Evolutionary conservation across 805 yeast species (phyloP).

Genomic region (Starmerella gropengiesseri): DNA sequence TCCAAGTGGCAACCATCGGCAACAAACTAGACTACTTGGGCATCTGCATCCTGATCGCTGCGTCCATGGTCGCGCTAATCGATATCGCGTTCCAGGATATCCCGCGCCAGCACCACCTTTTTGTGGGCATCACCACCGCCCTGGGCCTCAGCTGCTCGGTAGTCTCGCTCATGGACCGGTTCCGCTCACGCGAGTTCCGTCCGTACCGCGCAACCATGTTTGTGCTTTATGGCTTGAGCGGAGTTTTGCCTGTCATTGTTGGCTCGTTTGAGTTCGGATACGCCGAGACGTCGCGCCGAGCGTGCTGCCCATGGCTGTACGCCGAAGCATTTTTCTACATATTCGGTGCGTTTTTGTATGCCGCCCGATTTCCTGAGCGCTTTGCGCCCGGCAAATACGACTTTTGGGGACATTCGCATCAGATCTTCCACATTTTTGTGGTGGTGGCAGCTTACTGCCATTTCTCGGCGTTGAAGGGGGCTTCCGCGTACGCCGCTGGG

Average conservation of each 20-base stretch:
- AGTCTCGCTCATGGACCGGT: slow-evolving; percentile 53
- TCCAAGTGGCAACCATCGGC: slow-evolving; percentile 42
- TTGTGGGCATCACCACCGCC: slow-evolving; percentile 37
- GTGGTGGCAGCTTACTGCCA: slow-evolving; percentile 69
- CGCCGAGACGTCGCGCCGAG: slow-evolving; percentile 38
- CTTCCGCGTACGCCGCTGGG: slow-evolving; percentile 4
- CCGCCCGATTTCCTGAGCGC: slow-evolving; percentile 67
- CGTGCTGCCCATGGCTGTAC: slow-evolving; percentile 51
- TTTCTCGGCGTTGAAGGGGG: slow-evolving; percentile 30
- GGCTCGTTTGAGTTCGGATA: slow-evolving; percentile 44
- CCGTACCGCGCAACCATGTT: slow-evolving; percentile 70
- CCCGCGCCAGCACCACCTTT: slow-evolving; percentile 25
- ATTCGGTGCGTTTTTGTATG: slow-evolving; percentile 69
- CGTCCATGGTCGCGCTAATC: slow-evolving; percentile 46
- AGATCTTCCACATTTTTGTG: slow-evolving; percentile 67
- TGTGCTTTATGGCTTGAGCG: slow-evolving; percentile 68
- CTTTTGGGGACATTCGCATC: slow-evolving; percentile 71
- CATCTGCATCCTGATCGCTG: slow-evolving; percentile 54
- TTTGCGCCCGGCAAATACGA: slow-evolving; percentile 54
- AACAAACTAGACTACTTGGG: slow-evolving; percentile 70
- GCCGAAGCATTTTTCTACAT: slow-evolving; percentile 68
- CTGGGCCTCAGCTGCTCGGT: slow-evolving; percentile 54
- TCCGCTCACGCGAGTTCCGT: slow-evolving; percentile 62
- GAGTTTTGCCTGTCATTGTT: slow-evolving; percentile 53
- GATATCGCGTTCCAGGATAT: slow-evolving; percentile 38